A percentile compares a stretch with the other conserved stretches of the same genome.
Conservation (phyloP, 495 filamentous ascomycete genomes). For the Sordaria brevicollis region DNA sequence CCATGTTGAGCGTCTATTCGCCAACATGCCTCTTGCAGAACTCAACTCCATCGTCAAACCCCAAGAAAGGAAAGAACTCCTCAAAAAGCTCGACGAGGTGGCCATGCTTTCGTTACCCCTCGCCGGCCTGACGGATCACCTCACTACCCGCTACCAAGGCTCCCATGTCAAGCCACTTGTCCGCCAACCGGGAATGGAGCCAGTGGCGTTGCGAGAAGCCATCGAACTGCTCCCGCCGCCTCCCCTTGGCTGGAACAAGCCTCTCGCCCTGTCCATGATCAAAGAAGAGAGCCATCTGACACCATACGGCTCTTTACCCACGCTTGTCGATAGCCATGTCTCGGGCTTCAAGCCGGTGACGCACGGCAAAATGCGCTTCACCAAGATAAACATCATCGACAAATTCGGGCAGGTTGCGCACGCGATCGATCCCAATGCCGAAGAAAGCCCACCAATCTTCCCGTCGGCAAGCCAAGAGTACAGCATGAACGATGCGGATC, state of each 20-base stretch:
- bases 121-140: constrained; percentile 28
- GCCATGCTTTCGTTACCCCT: constrained; percentile 31
- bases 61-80: not conserved
- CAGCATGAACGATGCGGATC: not conserved
- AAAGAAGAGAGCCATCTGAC: constrained; percentile 16
- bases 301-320: constrained; percentile 15
- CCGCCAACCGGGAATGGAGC: not conserved
- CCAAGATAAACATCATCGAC: constrained; percentile 39
- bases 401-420: constrained; percentile 26
- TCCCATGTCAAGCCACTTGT: constrained; percentile 35
- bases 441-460: constrained; percentile 18
- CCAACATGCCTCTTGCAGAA: not conserved
- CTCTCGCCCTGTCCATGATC: constrained; percentile 8
- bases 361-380: constrained; percentile 39
- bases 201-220: constrained; percentile 10
- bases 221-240: not conserved
- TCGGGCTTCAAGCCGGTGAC: constrained; percentile 30
- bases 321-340: not conserved
- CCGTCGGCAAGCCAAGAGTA: constrained; percentile 10
- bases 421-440: constrained; percentile 21
- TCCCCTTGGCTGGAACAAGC: not conserved
- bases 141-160: constrained; percentile 31
- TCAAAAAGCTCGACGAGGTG: constrained; percentile 6
- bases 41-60: not conserved
- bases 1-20: not conserved